Percentiles rank a stretch among this genome's conserved stretches.
These are phyloP conservation scores for Rubroshorea leprosula DNA, from an alignment of 345 rosid genomes.

Conservation along the genomic window DNA sequence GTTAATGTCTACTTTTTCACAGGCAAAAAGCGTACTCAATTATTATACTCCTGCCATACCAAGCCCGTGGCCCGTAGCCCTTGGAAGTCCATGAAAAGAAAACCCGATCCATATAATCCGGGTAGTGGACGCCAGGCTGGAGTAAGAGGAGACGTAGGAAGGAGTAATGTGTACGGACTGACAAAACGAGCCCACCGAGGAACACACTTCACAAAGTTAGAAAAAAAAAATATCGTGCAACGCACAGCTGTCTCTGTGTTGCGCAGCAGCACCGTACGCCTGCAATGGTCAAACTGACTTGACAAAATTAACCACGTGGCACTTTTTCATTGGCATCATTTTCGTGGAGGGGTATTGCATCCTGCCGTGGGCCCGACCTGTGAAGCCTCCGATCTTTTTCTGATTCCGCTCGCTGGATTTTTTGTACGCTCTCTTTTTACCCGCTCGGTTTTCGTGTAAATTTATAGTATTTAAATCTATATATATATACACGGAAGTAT, in stretches of 20 bases:
- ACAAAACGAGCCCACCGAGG: conserved; percentile 17
- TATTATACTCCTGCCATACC: not conserved
- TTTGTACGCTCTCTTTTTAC: too few species aligned
- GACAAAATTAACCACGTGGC: not conserved
- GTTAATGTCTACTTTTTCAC: too few species aligned
- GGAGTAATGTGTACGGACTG: conserved; percentile 17
- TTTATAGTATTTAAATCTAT: too few species aligned
- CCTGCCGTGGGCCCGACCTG: too few species aligned
- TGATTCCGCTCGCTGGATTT: too few species aligned
- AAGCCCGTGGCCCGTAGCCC: not conserved
- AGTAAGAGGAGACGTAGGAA: too few species aligned
- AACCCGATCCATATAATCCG: not conserved
- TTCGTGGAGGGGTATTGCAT: too few species aligned
- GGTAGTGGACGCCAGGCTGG: conserved; percentile 26
- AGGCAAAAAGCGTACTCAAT: too few species aligned
- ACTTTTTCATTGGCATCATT: too few species aligned
- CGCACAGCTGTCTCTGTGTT: not conserved
- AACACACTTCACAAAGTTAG: conserved; percentile 23
- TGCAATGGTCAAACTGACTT: conserved; percentile 8
- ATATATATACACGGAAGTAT: too few species aligned
- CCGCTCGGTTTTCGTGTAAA: too few species aligned
- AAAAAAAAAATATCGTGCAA: not conserved
- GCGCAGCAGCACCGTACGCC: conserved; percentile 22
- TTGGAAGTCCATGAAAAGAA: not conserved
- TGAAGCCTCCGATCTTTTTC: too few species aligned